Percentiles rank a stretch among this genome's conserved stretches.
These are phyloP conservation scores for Tulasnella sp. DNA, from an alignment of 768 basidiomycete species.

Conservation along the genomic window DNA sequence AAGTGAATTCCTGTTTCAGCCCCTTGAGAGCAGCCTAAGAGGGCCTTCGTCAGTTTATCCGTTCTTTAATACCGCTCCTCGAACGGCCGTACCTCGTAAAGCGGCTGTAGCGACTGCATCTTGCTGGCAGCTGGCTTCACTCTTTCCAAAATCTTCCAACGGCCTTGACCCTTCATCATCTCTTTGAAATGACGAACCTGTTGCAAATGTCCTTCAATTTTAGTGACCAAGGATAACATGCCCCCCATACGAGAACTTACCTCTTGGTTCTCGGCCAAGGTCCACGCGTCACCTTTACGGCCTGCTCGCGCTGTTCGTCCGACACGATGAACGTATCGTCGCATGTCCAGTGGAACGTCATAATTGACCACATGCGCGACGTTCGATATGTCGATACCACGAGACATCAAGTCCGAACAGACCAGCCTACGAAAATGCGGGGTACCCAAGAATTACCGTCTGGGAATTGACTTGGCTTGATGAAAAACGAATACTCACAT, in stretches of 20 bases:
- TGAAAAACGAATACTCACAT: conserved; percentile 49
- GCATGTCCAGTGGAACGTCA: conserved; percentile 93
- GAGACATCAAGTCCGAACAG: conserved; percentile 93
- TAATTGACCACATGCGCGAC: conserved; percentile 93
- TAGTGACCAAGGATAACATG: neutral
- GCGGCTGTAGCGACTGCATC: conserved; percentile 43
- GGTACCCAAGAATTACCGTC: neutral
- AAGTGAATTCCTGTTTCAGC: neutral
- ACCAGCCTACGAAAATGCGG: conserved; percentile 51
- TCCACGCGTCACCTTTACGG: conserved; percentile 82
- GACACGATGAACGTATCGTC: conserved; percentile 96
- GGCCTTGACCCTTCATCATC: conserved; percentile 66
- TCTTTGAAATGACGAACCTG: conserved; percentile 83
- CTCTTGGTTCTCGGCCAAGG: conserved; percentile 90
- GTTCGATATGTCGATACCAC: conserved; percentile 90
- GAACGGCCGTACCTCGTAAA: conserved; percentile 67
- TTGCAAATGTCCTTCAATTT: neutral
- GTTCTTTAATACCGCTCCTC: neutral
- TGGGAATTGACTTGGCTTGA: neutral
- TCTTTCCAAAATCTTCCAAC: conserved; percentile 60
- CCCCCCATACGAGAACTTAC: conserved; percentile 32
- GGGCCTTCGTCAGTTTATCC: neutral
- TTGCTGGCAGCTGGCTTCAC: conserved; percentile 57
- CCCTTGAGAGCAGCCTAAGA: neutral
- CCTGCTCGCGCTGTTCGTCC: conserved; percentile 95